A percentile compares a stretch with the other conserved stretches of the same genome.
Conservation (phyloP, 192 early-diverging fungal species). For the Thamnidium elegans region DNA sequence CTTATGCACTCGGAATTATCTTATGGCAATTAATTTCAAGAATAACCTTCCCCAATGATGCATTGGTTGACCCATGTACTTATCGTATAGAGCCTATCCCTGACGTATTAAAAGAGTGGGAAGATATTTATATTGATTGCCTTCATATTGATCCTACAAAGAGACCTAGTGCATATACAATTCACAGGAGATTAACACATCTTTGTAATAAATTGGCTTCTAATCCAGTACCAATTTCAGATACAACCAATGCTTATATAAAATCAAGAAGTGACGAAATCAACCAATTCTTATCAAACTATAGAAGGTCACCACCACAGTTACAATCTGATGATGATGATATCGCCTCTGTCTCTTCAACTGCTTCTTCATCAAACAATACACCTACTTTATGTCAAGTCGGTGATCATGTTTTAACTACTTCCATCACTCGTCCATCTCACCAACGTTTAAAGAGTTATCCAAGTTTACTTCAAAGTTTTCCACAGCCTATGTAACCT, state of each 20-base stretch:
- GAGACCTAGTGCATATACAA: constrained; percentile 15
- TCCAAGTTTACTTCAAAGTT: constrained; percentile 15
- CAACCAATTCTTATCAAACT: not conserved
- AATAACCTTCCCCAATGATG: constrained; percentile 27
- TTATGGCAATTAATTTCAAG: constrained; percentile 32
- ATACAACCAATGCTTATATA: constrained; percentile 10
- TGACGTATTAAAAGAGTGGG: constrained; percentile 21
- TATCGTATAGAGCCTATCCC: constrained; percentile 33
- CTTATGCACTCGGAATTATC: constrained; percentile 26
- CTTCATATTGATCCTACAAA: constrained; percentile 11
- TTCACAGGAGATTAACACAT: constrained; percentile 7
- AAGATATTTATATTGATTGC: constrained; percentile 19
- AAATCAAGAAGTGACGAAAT: constrained; percentile 10
- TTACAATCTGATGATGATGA: not conserved
- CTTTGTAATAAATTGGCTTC: constrained; percentile 4
- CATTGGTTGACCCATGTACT: constrained; percentile 16
- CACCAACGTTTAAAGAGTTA: constrained; percentile 16
- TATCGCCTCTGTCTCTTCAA: not conserved
- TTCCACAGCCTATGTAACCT: not conserved
- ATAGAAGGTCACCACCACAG: not conserved
- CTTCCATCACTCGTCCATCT: constrained; percentile 18
- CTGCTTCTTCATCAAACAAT: not conserved
- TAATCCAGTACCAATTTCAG: not conserved
- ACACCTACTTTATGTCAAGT: not conserved
- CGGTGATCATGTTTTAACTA: constrained; percentile 6